Evolutionary conservation across 2,329 filamentous ascomycete genomes (phyloP), one percentile per base, ranked within the genome.

Genomic region (Diaporthe vaccinii): DNA sequence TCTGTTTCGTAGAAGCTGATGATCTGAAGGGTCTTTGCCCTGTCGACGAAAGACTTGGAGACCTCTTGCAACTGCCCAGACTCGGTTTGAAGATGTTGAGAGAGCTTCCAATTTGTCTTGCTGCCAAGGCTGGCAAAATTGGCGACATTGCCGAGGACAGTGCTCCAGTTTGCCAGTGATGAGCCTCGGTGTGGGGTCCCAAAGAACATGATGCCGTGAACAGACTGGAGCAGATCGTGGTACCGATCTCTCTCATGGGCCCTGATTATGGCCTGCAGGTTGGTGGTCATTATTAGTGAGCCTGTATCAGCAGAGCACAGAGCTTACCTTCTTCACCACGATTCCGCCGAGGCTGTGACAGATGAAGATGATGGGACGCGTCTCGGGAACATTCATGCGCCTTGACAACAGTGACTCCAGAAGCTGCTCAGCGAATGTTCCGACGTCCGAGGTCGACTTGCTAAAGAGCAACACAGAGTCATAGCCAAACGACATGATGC

Each of bases 281-380:
- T 12, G 44, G 25, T 12, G 44, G 25, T 46, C 59, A 25, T 15
- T 36, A 36, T 10, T 14, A 68, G 22, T 10, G 12, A 68, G 28
- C 20, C 9, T 25, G 10, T 55, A 10, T 39, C 68, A 28, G 62
- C 22, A 15, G 58, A 44, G 7, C 39, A 39, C 28, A 51, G 75
- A 78, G 41, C 55, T 25, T 44, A 73, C 80, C 76, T 80, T 76
- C 72, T 82, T 81, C 34, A 81, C 77, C n/a, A 82, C 77, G 46
- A 82, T 79, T 3, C 80, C 80, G 17, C 80, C 80, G 44, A 81
- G 78, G 44, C 77, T 80, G 67, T 81, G 80, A n/a, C 77, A 77
- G 59, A 80, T 78, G 51, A 82, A 82, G 22, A 81, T 76, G 12
- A 81, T 78, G 36, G 79, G 79, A 36, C 80, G 65, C 10, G 62